These are phyloP conservation scores for Penicillium paxilli DNA, from an alignment of 495 filamentous ascomycete species.

Conservation along the genomic window DNA sequence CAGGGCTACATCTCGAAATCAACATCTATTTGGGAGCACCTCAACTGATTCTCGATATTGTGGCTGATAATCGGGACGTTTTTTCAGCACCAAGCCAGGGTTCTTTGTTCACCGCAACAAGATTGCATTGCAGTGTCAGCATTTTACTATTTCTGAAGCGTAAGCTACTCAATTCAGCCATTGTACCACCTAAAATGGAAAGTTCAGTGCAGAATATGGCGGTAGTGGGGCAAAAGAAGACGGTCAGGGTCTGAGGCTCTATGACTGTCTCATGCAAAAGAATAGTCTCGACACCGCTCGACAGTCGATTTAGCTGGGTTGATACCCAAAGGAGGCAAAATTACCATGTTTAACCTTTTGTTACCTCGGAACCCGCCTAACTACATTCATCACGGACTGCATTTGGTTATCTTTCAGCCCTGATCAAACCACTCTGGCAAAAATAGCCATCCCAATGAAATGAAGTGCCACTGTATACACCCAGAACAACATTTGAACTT, in stretches of 20 bases:
- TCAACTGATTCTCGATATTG: background rate
- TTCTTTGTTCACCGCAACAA: background rate
- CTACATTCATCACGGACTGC: background rate
- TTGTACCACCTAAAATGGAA: background rate
- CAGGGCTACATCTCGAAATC: too few relatives aligned
- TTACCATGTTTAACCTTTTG: background rate
- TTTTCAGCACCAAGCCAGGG: background rate
- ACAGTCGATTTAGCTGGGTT: background rate
- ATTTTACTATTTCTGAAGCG: background rate
- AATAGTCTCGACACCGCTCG: background rate
- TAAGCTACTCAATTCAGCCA: background rate
- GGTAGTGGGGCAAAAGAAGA: background rate
- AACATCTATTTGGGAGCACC: too few relatives aligned
- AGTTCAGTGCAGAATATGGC: background rate
- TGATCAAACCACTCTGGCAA: background rate
- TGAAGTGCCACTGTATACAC: too few relatives aligned
- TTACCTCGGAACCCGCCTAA: background rate
- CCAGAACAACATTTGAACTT: too few relatives aligned
- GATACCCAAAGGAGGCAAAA: background rate
- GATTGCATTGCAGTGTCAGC: constrained; percentile 1
- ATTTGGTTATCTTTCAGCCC: background rate
- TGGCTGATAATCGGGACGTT: background rate
- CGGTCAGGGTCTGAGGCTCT: background rate
- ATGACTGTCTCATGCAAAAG: background rate
- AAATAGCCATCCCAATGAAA: too few relatives aligned